Evolutionary conservation across 805 yeast genomes (phyloP).

Genomic region (Candida palmyrensis): DNA sequence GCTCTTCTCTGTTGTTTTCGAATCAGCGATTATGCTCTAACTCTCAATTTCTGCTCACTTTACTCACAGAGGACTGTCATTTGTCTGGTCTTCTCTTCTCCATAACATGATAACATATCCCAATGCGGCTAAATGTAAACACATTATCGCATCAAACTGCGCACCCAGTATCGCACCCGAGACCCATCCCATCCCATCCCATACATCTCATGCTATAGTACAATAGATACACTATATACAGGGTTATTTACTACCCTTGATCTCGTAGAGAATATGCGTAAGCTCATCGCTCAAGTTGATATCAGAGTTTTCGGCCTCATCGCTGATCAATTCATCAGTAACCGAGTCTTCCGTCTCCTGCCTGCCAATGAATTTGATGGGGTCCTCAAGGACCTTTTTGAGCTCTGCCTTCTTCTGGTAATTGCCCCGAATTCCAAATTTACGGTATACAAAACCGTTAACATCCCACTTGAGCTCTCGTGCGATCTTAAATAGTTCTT

Average conservation of each 20-base stretch:
- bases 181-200: too few relatives aligned
- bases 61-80: too few relatives aligned
- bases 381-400: constrained; percentile 12
- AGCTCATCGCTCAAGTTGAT: constrained; percentile 18
- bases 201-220: too few relatives aligned
- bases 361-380: constrained; percentile 8
- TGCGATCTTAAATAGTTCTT: constrained; percentile 26
- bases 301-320: constrained; percentile 6
- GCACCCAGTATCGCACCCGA: too few relatives aligned
- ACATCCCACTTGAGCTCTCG: constrained; percentile 31
- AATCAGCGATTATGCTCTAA: too few relatives aligned
- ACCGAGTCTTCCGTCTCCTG: constrained; percentile 6
- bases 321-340: constrained; percentile 18
- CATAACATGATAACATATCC: too few relatives aligned
- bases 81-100: too few relatives aligned
- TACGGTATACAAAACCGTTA: constrained; percentile 28
- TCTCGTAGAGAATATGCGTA: constrained; percentile 12
- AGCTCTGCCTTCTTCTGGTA: constrained; percentile 15
- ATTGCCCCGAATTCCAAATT: constrained; percentile 17
- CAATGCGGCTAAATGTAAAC: too few relatives aligned
- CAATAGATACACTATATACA: too few relatives aligned
- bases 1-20: too few relatives aligned
- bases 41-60: too few relatives aligned
- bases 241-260: constrained; percentile 1
- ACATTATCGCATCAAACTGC: too few relatives aligned